phyloP scores from a whole-genome alignment of 139 green algal genomes.

The Coccomyxa sp. region DNA sequence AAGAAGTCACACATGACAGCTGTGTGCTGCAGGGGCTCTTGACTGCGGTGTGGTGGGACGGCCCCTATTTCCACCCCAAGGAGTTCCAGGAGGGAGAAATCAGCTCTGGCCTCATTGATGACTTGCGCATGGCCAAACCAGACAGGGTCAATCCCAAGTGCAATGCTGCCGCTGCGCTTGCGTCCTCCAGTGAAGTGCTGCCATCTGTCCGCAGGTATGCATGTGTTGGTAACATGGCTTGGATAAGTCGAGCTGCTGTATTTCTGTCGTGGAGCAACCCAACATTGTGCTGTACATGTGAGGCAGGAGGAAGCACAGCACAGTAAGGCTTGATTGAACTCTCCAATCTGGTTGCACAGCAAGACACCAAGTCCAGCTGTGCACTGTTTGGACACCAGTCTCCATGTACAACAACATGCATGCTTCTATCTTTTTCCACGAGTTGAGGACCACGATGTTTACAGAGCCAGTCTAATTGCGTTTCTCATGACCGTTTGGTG shows the following conservation, averaged over 20 bases:
- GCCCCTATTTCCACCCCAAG: conserved; percentile 6
- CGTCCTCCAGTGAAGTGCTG: not conserved
- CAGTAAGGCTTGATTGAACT: not conserved
- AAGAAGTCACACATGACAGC: not conserved
- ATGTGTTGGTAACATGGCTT: not conserved
- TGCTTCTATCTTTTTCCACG: too few species aligned
- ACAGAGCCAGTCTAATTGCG: too few species aligned
- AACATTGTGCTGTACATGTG: not conserved
- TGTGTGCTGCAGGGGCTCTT: not conserved
- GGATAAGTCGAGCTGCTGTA: not conserved
- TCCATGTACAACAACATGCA: not conserved
- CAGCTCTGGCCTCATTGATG: not conserved
- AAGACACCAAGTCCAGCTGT: not conserved
- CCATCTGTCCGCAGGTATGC: not conserved
- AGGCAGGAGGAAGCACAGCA: not conserved
- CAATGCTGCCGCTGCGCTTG: not conserved
- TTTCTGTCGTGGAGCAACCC: not conserved
- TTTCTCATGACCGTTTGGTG: too few species aligned
- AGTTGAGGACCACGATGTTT: too few species aligned
- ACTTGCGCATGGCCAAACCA: not conserved
- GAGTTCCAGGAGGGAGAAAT: not conserved
- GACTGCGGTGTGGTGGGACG: conserved; percentile 11
- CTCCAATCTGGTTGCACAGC: not conserved
- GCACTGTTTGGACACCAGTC: not conserved
- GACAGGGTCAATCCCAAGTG: not conserved